These are phyloP conservation scores for Penicillium goetzii DNA, from an alignment of 495 filamentous ascomycete genomes.

Conservation along the genomic window DNA sequence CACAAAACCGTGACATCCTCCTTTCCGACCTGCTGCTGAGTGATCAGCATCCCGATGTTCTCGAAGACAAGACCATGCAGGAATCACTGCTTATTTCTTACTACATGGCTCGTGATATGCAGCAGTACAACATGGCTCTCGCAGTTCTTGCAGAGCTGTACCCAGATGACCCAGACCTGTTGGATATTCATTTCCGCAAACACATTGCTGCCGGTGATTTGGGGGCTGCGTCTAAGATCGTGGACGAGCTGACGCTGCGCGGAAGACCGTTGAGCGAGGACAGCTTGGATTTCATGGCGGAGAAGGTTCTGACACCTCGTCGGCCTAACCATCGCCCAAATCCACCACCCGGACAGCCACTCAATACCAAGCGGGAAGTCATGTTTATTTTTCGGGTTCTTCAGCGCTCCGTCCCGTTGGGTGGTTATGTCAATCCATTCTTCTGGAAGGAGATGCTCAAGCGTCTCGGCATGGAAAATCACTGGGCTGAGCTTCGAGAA, in stretches of 20 bases:
- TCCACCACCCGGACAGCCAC: constrained; percentile 13
- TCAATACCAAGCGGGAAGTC: constrained; percentile 33
- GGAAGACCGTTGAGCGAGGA: constrained; percentile 30
- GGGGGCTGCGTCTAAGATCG: constrained; percentile 37
- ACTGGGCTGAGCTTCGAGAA: constrained; percentile 44
- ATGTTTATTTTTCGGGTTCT: constrained; percentile 41
- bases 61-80: constrained; percentile 65
- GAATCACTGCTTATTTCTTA: constrained; percentile 57
- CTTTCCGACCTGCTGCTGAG: constrained; percentile 63
- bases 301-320: constrained; percentile 39
- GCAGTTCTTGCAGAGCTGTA: constrained; percentile 48
- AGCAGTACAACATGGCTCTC: constrained; percentile 57
- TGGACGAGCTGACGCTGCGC: constrained; percentile 41
- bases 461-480: constrained; percentile 42
- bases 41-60: constrained; percentile 76
- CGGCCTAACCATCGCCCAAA: constrained; percentile 31
- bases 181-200: constrained; percentile 51
- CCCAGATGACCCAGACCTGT: constrained; percentile 32
- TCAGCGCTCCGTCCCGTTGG: constrained; percentile 38
- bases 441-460: constrained; percentile 51
- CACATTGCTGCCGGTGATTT: constrained; percentile 43
- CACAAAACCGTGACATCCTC: constrained; percentile 55
- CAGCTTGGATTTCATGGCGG: constrained; percentile 45
- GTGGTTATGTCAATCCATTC: constrained; percentile 33
- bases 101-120: constrained; percentile 53